Evolutionary conservation across 129 eudicot genomes (phyloP).

Genomic region (Flaveria trinervia): DNA sequence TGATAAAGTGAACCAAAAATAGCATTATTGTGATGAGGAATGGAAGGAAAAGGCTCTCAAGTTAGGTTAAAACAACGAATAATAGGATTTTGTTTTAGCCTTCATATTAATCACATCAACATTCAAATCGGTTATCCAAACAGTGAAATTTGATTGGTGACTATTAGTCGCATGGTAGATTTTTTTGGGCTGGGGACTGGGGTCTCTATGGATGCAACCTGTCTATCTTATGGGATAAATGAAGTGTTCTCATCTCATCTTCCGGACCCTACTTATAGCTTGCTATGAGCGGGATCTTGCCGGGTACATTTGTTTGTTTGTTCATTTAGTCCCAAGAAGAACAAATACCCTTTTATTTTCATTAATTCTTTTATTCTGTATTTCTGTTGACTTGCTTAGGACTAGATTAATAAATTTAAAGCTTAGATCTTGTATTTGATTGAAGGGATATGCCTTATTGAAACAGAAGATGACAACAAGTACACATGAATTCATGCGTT

Average conservation of each 20-base stretch:
- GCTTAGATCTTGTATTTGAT: conserved; percentile 3
- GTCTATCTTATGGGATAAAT: no score
- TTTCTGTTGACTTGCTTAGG: background rate
- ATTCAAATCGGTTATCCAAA: background rate
- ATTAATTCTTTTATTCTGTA: background rate
- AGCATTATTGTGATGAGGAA: background rate
- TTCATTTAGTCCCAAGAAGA: background rate
- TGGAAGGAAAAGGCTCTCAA: background rate
- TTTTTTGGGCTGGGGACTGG: no score
- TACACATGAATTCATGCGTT: conserved; percentile 2
- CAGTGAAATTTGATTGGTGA: background rate
- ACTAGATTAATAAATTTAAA: conserved; percentile 5
- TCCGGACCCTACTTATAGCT: no score
- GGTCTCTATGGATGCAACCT: no score
- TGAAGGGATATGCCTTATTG: conserved; percentile 6
- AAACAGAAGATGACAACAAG: conserved; percentile 2
- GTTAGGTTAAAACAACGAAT: background rate
- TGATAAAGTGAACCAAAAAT: background rate
- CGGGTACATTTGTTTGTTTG: no score
- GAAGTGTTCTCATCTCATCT: no score
- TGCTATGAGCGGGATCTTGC: no score
- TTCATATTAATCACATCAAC: background rate
- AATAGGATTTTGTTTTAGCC: conserved; percentile 14
- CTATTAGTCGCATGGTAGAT: no score
- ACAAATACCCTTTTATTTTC: background rate